Evolutionary conservation across 2,329 filamentous ascomycete genomes (phyloP).

Genomic region (Aspergillus caelatus): DNA sequence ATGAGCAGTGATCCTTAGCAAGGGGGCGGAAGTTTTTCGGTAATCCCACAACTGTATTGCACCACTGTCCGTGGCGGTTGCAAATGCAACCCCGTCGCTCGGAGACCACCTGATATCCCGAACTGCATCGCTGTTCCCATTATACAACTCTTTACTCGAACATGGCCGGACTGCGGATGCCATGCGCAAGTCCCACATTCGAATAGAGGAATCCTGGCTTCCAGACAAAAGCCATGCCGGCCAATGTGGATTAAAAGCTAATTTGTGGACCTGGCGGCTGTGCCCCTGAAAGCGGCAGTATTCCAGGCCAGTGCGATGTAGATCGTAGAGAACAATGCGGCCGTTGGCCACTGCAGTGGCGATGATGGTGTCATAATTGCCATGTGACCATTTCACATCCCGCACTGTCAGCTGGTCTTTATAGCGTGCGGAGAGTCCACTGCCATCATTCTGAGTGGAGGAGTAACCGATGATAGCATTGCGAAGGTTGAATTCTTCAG

Average conservation of each 20-base stretch:
- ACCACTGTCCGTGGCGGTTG: slow-evolving; percentile 66
- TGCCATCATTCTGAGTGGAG: slow-evolving; percentile 52
- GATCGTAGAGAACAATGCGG: slow-evolving; percentile 67
- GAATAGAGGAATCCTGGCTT: slow-evolving; percentile 66
- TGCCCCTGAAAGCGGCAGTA: slow-evolving; percentile 66
- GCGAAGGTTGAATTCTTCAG: slow-evolving; percentile 66
- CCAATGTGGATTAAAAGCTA: slow-evolving; percentile 66
- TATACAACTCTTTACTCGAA: slow-evolving; percentile 58
- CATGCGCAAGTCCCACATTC: slow-evolving; percentile 66
- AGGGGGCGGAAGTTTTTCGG: slow-evolving; percentile 58
- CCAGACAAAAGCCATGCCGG: slow-evolving; percentile 64
- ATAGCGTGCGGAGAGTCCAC: slow-evolving; percentile 51
- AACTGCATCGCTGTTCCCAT: slow-evolving; percentile 62
- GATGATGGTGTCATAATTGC: slow-evolving; percentile 61
- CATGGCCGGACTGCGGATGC: slow-evolving; percentile 55
- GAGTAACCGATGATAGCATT: slow-evolving; percentile 62
- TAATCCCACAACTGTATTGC: slow-evolving; percentile 67
- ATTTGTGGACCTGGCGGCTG: slow-evolving; percentile 65
- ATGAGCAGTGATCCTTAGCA: slow-evolving; percentile 65
- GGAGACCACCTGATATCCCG: slow-evolving; percentile 69
- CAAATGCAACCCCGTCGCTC: slow-evolving; percentile 63
- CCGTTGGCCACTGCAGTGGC: slow-evolving; percentile 67
- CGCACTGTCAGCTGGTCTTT: slow-evolving; percentile 64
- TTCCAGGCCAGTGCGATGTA: slow-evolving; percentile 63
- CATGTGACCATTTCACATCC: slow-evolving; percentile 70